phyloP scores from a whole-genome alignment of 129 eudicot genomes.

The Helianthus annuus region DNA sequence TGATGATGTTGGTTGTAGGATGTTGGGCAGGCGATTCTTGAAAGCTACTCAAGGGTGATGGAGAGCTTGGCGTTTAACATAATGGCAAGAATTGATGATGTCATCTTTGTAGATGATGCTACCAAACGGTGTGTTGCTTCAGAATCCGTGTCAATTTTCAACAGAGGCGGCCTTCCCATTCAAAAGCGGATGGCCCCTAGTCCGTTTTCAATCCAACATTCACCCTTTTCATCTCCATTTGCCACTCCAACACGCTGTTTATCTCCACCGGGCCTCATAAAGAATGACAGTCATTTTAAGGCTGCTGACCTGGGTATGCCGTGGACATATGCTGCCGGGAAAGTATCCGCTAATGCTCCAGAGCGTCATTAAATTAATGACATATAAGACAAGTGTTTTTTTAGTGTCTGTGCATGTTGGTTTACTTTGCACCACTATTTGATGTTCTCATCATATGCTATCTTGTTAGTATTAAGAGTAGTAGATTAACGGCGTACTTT shows the following conservation, averaged over 20 bases:
- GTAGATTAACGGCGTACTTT: not conserved
- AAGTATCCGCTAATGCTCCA: slow-evolving; percentile 58
- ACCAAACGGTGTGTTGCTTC: slow-evolving; percentile 57
- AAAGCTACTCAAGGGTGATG: slow-evolving; percentile 94
- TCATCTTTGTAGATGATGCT: slow-evolving; percentile 74
- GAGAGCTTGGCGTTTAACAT: slow-evolving; percentile 96
- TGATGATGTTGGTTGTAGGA: slow-evolving; percentile 49
- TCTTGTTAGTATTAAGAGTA: not conserved
- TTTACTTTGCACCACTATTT: not conserved
- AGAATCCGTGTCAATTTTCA: slow-evolving; percentile 61
- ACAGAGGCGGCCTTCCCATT: slow-evolving; percentile 60
- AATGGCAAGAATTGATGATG: slow-evolving; percentile 95
- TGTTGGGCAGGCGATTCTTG: slow-evolving; percentile 93
- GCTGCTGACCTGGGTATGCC: slow-evolving; percentile 65
- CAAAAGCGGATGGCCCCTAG: slow-evolving; percentile 79
- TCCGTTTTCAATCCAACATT: slow-evolving; percentile 78
- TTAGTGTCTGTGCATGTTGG: not conserved
- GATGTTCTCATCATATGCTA: not conserved
- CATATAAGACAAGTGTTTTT: not conserved
- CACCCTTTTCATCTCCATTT: slow-evolving; percentile 81
- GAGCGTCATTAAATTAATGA: slow-evolving; percentile 59
- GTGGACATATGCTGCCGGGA: slow-evolving; percentile 74
- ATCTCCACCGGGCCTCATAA: slow-evolving; percentile 63
- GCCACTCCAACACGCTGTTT: slow-evolving; percentile 80
- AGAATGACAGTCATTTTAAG: slow-evolving; percentile 32